These are phyloP conservation scores for Viridothelium virens DNA, from an alignment of 495 filamentous ascomycete species.

Conservation along the genomic window DNA sequence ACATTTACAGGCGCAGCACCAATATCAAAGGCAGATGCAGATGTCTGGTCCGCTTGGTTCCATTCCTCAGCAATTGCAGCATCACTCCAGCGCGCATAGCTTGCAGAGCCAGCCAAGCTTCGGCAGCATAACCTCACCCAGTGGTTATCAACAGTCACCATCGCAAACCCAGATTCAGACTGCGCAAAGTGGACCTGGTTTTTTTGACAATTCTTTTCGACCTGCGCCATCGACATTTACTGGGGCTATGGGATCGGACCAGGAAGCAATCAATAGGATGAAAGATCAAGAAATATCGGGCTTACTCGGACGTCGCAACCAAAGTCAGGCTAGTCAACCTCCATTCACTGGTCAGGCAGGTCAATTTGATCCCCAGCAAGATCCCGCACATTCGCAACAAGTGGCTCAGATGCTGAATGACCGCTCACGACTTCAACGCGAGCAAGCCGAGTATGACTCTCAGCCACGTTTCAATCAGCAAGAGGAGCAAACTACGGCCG, in stretches of 20 bases:
- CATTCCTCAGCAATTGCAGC: conserved; percentile 60
- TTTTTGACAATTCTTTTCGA: conserved; percentile 63
- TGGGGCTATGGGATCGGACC: conserved; percentile 47
- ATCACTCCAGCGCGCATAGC: conserved; percentile 89
- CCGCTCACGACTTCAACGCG: conserved; percentile 52
- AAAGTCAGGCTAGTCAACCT: conserved; percentile 44
- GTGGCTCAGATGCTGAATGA: conserved; percentile 54
- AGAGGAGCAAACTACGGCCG: conserved; percentile 55
- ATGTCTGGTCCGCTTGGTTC: conserved; percentile 35
- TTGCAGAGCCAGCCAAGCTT: conserved; percentile 94
- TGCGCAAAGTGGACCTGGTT: conserved; percentile 51
- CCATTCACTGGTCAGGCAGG: conserved; percentile 46
- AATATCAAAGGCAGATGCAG: conserved; percentile 63
- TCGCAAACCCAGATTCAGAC: conserved; percentile 60
- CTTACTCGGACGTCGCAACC: conserved; percentile 53
- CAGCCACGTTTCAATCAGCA: conserved; percentile 53
- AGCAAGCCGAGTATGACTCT: conserved; percentile 57
- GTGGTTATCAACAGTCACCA: conserved; percentile 61
- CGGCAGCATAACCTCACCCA: conserved; percentile 80
- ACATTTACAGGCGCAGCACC: conserved; percentile 77
- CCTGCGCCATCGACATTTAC: conserved; percentile 37
- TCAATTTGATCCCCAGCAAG: conserved; percentile 42
- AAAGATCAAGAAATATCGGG: conserved; percentile 54
- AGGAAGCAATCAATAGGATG: conserved; percentile 42
- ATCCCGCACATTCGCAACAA: conserved; percentile 49